phyloP scores from a whole-genome alignment of 805 yeast genomes.

The Candida montana region DNA sequence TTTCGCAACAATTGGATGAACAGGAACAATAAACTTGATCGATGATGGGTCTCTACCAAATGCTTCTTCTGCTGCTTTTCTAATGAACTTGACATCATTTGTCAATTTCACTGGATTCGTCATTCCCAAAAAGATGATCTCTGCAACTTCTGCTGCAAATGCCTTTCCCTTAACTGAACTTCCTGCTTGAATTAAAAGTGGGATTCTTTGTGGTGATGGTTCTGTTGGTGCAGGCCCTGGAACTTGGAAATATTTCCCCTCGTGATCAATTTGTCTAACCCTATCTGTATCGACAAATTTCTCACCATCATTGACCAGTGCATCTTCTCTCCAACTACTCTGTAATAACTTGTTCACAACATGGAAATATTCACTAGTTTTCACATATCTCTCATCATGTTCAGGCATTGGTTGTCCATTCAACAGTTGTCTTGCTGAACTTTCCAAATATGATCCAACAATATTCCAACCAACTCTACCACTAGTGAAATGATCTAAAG shows the following conservation, averaged over 20 bases:
- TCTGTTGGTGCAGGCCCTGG: conserved; percentile 32
- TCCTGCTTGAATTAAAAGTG: conserved; percentile 39
- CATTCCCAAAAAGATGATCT: conserved; percentile 30
- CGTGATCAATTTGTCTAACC: conserved; percentile 27
- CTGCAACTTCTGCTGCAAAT: conserved; percentile 40
- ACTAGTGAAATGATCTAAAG: not conserved
- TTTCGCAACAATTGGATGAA: conserved; percentile 28
- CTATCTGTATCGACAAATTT: not conserved
- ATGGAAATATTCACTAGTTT: not conserved
- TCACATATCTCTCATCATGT: not conserved
- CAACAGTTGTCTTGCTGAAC: not conserved
- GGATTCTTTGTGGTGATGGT: conserved; percentile 40
- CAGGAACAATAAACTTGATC: conserved; percentile 23
- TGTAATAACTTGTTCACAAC: not conserved
- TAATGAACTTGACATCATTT: conserved; percentile 20
- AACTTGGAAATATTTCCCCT: conserved; percentile 30
- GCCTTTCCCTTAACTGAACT: conserved; percentile 33
- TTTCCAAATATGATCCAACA: not conserved
- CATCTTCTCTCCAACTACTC: conserved; percentile 2
- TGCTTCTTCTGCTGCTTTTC: conserved; percentile 26
- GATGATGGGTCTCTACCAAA: conserved; percentile 30
- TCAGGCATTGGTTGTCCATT: not conserved
- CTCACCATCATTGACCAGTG: conserved; percentile 24
- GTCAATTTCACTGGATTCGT: conserved; percentile 22
- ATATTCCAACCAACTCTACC: not conserved